phyloP scores from a whole-genome alignment of 2,329 filamentous ascomycete species.

The Fusarium sp. region DNA sequence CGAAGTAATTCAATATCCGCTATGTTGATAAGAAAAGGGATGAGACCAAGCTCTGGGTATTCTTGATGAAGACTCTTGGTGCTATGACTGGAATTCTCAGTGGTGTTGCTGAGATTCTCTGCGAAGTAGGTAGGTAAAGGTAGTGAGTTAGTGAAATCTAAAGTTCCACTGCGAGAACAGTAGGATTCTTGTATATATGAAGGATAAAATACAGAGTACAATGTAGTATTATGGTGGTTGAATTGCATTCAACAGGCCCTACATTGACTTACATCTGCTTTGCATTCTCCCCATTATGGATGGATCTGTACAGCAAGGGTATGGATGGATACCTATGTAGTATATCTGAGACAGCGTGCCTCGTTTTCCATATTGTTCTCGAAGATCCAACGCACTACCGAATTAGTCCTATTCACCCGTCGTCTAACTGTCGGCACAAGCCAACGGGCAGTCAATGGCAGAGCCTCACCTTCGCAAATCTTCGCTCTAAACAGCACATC shows the following conservation, averaged over 20 bases:
- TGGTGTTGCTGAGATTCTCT: not conserved
- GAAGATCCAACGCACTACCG: not conserved
- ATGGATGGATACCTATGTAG: not conserved
- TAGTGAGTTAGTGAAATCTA: not conserved
- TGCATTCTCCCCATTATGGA: not conserved
- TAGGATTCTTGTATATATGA: not conserved
- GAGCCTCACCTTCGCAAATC: constrained; percentile 6
- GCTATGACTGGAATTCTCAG: not conserved
- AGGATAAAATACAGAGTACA: no score
- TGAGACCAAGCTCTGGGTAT: not conserved
- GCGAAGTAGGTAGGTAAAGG: not conserved
- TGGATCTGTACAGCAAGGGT: not conserved
- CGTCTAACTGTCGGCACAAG: not conserved
- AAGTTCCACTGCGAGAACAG: not conserved
- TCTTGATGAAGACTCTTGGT: not conserved
- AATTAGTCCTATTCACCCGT: not conserved
- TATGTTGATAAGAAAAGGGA: no score
- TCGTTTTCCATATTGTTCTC: not conserved
- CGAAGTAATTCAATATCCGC: no score
- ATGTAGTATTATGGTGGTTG: not conserved
- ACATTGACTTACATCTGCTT: not conserved
- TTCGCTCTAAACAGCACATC: not conserved
- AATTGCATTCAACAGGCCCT: not conserved
- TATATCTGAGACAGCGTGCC: not conserved
- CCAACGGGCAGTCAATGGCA: constrained; percentile 1